These are phyloP conservation scores for Metschnikowia lunata DNA, from an alignment of 805 yeast genomes.

Conservation along the genomic window DNA sequence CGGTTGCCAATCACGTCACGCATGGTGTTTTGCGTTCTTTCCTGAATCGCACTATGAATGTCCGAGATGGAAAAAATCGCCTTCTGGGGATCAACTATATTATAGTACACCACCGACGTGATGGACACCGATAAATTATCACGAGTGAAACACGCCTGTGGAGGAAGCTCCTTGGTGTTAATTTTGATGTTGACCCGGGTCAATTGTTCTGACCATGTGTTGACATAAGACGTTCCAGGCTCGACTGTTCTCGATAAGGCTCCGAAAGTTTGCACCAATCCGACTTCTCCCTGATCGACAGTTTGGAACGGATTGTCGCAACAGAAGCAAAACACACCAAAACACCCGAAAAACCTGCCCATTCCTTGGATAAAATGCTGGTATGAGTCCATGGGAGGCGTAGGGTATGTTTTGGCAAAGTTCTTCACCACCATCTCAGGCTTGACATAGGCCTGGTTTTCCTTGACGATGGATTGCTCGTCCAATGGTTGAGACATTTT, in stretches of 20 bases:
- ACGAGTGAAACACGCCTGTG: slow-evolving; percentile 65
- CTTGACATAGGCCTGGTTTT: slow-evolving; percentile 16
- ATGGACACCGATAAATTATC: slow-evolving; percentile 62
- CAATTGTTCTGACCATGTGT: slow-evolving; percentile 59
- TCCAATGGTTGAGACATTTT: slow-evolving; percentile 6
- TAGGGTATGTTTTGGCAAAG: slow-evolving; percentile 39
- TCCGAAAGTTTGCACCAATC: slow-evolving; percentile 63
- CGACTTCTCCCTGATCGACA: slow-evolving; percentile 66
- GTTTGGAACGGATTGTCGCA: slow-evolving; percentile 58
- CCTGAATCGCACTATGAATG: slow-evolving; percentile 53
- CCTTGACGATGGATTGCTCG: slow-evolving; percentile 9
- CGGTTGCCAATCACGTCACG: slow-evolving; percentile 69
- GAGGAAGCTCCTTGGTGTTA: slow-evolving; percentile 59
- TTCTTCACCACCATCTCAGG: slow-evolving; percentile 41
- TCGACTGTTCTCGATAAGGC: slow-evolving; percentile 60
- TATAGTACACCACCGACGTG: slow-evolving; percentile 64
- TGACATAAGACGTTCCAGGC: slow-evolving; percentile 63
- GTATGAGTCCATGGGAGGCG: slow-evolving; percentile 39
- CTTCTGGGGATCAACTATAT: slow-evolving; percentile 62
- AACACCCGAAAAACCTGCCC: slow-evolving; percentile 48
- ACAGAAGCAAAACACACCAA: slow-evolving; percentile 54
- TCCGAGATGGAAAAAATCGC: slow-evolving; percentile 55
- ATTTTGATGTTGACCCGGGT: slow-evolving; percentile 49
- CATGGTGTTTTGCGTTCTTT: slow-evolving; percentile 68
- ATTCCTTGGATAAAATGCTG: slow-evolving; percentile 34